Evolutionary conservation across 2,329 filamentous ascomycete genomes (phyloP).

Genomic region (Alternaria ethzedia): DNA sequence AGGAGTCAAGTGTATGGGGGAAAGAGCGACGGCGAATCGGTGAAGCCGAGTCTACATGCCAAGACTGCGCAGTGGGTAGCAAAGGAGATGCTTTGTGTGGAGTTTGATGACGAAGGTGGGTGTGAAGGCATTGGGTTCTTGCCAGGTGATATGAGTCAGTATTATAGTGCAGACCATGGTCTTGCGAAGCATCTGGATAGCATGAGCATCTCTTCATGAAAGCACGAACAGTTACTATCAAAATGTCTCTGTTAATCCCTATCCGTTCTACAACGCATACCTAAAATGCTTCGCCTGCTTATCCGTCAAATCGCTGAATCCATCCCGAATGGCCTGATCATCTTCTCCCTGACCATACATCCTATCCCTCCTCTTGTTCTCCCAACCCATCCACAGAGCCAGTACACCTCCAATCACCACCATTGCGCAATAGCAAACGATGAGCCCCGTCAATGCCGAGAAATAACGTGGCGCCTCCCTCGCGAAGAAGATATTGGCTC

Average conservation of each 20-base stretch:
- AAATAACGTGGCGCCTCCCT: slow-evolving; percentile 54
- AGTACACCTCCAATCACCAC: slow-evolving; percentile 42
- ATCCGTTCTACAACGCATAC: slow-evolving; percentile 35
- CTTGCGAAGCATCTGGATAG: no score
- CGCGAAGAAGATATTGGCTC: slow-evolving; percentile 57
- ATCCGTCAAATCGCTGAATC: slow-evolving; percentile 47
- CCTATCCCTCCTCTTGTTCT: slow-evolving; percentile 41
- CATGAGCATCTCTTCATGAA: neutral
- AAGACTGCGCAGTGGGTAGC: slow-evolving; percentile 56
- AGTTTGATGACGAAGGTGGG: slow-evolving; percentile 45
- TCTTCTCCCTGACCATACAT: slow-evolving; percentile 36
- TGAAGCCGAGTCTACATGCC: slow-evolving; percentile 51
- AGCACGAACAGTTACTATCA: no score
- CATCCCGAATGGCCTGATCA: slow-evolving; percentile 40
- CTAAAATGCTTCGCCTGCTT: slow-evolving; percentile 41
- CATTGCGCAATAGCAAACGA: slow-evolving; percentile 54
- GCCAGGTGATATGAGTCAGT: no score
- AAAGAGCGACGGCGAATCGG: slow-evolving; percentile 9
- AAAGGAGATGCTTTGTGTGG: slow-evolving; percentile 46
- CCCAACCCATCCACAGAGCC: slow-evolving; percentile 39
- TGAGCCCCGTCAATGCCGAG: slow-evolving; percentile 53
- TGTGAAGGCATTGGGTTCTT: slow-evolving; percentile 48
- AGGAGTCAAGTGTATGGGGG: slow-evolving; percentile 45
- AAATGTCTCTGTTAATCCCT: neutral
- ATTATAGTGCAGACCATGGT: no score